These are phyloP conservation scores for Aurinia saxatilis DNA, from an alignment of 345 rosid species.

Conservation along the genomic window DNA sequence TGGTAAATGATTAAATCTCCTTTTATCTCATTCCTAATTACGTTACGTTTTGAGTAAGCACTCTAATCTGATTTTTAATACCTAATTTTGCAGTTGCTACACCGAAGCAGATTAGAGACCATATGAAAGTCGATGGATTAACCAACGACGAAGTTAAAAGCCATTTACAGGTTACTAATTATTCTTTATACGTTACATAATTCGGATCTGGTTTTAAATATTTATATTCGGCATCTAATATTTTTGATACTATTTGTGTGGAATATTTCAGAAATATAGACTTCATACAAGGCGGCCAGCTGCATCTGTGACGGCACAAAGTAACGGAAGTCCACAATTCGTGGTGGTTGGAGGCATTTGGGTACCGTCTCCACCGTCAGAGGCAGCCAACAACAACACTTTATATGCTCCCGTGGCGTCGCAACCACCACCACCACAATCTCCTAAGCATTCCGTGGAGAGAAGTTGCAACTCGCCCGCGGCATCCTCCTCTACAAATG, in stretches of 20 bases:
- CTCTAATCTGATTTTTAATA: background rate
- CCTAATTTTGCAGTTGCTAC: slow-evolving; percentile 55
- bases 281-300: slow-evolving; percentile 82
- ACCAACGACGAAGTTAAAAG: slow-evolving; percentile 97
- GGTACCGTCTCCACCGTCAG: slow-evolving; percentile 50
- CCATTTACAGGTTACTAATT: slow-evolving; percentile 79
- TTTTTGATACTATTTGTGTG: background rate
- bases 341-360: slow-evolving; percentile 91
- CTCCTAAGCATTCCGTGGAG: slow-evolving; percentile 40
- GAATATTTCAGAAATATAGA: slow-evolving; percentile 69
- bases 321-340: slow-evolving; percentile 43
- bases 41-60: background rate
- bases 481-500: slow-evolving; percentile 65
- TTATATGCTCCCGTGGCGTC: slow-evolving; percentile 45
- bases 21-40: background rate
- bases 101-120: slow-evolving; percentile 91
- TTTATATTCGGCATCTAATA: no score
- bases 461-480: slow-evolving; percentile 52
- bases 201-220: no score
- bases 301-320: slow-evolving; percentile 33
- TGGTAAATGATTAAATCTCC: slow-evolving; percentile 30
- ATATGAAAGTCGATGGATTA: slow-evolving; percentile 93
- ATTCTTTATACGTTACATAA: no score
- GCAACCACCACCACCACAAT: slow-evolving; percentile 21
- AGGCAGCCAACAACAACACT: slow-evolving; percentile 28